Percentiles rank a stretch among this genome's conserved stretches.
Evolutionary conservation across 2,329 filamentous ascomycete genomes (phyloP).

Genomic region (Purpureocillium lavendulum): DNA sequence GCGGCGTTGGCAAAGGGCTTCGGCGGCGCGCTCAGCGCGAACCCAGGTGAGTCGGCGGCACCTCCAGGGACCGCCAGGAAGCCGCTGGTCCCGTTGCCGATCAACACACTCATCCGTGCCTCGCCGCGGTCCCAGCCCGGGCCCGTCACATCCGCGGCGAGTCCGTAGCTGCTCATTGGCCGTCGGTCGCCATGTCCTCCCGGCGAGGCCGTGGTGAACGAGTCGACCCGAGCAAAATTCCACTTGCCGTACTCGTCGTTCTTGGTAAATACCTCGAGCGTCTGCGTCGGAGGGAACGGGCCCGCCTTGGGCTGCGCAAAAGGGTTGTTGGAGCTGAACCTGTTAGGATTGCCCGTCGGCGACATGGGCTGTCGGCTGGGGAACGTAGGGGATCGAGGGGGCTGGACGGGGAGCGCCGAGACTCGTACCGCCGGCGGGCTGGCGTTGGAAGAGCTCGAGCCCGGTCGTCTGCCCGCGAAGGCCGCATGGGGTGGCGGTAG

Average conservation of each 20-base stretch:
- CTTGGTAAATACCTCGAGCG: constrained; percentile 53
- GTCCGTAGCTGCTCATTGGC: constrained; percentile 48
- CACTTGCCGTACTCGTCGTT: constrained; percentile 49
- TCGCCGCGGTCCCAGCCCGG: constrained; percentile 43
- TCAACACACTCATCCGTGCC: constrained; percentile 44
- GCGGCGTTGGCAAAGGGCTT: constrained; percentile 13
- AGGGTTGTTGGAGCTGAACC: constrained; percentile 55
- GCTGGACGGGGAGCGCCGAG: constrained; percentile 12
- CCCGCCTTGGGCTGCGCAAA: constrained; percentile 32
- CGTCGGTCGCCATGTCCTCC: constrained; percentile 19
- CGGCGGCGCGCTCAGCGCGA: constrained; percentile 3
- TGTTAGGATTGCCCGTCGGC: constrained; percentile 18
- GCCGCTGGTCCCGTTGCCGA: constrained; percentile 41
- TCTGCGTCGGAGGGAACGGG: constrained; percentile 35
- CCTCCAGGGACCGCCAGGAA: constrained; percentile 43
- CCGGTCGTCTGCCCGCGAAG: constrained; percentile 22
- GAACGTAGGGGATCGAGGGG: constrained; percentile 12
- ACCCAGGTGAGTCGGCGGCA: not conserved
- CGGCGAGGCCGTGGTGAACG: constrained; percentile 15
- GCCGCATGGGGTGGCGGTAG: constrained; percentile 55
- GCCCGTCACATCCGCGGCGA: constrained; percentile 41
- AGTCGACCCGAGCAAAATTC: constrained; percentile 45
- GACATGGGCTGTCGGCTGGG: constrained; percentile 17
- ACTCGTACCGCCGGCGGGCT: constrained; percentile 7
- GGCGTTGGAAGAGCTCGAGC: constrained; percentile 20